These are phyloP conservation scores for Xerocomus brunneocitrinus DNA, from an alignment of 768 basidiomycete genomes.

Conservation along the genomic window DNA sequence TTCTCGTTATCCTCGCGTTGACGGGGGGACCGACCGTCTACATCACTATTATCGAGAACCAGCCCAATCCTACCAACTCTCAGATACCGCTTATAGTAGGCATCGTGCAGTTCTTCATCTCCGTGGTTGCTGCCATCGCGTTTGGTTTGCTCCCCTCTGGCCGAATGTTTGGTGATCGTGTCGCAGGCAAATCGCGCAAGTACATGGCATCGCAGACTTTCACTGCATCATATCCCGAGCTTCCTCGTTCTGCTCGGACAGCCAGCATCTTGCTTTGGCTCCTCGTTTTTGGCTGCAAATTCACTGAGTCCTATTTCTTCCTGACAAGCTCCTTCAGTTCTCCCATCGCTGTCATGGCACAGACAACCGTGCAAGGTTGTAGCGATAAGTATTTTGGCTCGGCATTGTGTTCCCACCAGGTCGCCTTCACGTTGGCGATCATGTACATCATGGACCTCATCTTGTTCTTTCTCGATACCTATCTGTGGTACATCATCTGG, in stretches of 20 bases:
- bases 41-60: conserved; percentile 78
- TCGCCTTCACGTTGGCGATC: conserved; percentile 90
- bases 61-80: conserved; percentile 40
- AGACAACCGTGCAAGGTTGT: conserved; percentile 90
- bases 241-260: conserved; percentile 65
- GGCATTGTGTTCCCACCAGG: conserved; percentile 84
- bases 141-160: conserved; percentile 93
- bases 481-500: conserved; percentile 99
- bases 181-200: conserved; percentile 95
- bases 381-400: conserved; percentile 77
- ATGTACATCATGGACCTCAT: conserved; percentile 99
- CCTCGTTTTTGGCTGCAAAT: conserved; percentile 95
- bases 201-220: conserved; percentile 99
- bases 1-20: conserved; percentile 86
- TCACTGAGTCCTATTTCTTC: conserved; percentile 97
- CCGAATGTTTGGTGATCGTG: conserved; percentile 97
- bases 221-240: conserved; percentile 91
- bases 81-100: conserved; percentile 86
- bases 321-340: conserved; percentile 94
- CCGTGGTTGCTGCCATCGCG: conserved; percentile 72
- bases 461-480: conserved; percentile 99
- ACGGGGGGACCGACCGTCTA: conserved; percentile 94
- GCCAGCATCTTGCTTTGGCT: conserved; percentile 88
- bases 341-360: conserved; percentile 94
- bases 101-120: conserved; percentile 92